phyloP scores from a whole-genome alignment of 2,329 filamentous ascomycete species.

The Albophoma yamanashiensis region DNA sequence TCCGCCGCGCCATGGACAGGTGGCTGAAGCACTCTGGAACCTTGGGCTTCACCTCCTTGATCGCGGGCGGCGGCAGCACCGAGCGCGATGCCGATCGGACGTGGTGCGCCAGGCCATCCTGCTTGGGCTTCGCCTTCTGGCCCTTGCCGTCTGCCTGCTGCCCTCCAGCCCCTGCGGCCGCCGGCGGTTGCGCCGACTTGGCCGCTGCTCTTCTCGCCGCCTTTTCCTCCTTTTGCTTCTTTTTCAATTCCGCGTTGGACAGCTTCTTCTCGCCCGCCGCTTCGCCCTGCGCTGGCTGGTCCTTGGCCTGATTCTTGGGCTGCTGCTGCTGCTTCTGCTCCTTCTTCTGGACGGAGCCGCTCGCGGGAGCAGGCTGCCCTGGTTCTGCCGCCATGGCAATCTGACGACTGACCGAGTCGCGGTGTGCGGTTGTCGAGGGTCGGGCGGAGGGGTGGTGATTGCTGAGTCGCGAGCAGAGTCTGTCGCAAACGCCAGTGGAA shows the following conservation, averaged over 20 bases:
- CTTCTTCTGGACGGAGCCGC: slow-evolving; percentile 13
- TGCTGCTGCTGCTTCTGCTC: slow-evolving; percentile 10
- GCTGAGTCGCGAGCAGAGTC: background rate
- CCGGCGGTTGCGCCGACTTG: slow-evolving; percentile 43
- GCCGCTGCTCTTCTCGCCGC: slow-evolving; percentile 68
- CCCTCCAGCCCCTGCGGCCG: slow-evolving; percentile 23
- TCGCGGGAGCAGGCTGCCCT: slow-evolving; percentile 16
- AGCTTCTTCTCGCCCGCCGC: slow-evolving; percentile 42
- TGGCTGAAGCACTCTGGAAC: slow-evolving; percentile 71
- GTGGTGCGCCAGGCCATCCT: slow-evolving; percentile 26
- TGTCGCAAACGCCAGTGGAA: background rate
- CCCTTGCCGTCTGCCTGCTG: slow-evolving; percentile 33
- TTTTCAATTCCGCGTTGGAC: slow-evolving; percentile 73
- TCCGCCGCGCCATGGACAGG: slow-evolving; percentile 55
- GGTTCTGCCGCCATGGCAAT: slow-evolving; percentile 20
- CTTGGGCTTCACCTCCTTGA: slow-evolving; percentile 47
- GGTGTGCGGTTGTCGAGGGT: background rate
- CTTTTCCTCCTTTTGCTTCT: slow-evolving; percentile 84
- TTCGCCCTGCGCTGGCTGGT: slow-evolving; percentile 3
- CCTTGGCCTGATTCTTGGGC: slow-evolving; percentile 13
- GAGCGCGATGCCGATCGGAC: slow-evolving; percentile 23
- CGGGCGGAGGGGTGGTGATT: background rate
- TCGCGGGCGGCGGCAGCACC: slow-evolving; percentile 17
- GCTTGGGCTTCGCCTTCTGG: slow-evolving; percentile 35
- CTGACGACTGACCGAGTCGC: background rate